These are phyloP conservation scores for Pogostemon cablin DNA, from an alignment of 257 asterid genomes.

Conservation along the genomic window DNA sequence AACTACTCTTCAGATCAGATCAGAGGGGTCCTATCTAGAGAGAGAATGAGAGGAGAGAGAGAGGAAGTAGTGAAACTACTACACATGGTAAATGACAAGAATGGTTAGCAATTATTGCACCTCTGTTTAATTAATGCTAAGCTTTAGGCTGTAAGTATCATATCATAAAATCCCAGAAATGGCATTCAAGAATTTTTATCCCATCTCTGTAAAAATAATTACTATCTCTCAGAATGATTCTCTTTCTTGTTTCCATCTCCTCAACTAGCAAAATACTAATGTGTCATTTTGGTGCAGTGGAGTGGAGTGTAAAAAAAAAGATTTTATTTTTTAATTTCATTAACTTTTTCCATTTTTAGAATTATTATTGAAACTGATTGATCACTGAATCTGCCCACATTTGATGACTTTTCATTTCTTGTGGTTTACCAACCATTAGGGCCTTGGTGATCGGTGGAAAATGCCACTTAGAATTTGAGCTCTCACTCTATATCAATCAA, in stretches of 20 bases:
- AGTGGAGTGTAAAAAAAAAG: conserved; percentile 23
- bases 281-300: conserved; percentile 12
- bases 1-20: no score
- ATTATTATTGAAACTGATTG: conserved; percentile 30
- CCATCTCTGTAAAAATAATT: conserved; percentile 28
- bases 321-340: not conserved
- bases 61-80: conserved; percentile 24
- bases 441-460: no score
- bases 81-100: conserved; percentile 33
- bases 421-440: not conserved
- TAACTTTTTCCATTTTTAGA: not conserved
- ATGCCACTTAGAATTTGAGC: no score
- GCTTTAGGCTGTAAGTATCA: conserved; percentile 25
- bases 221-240: not conserved
- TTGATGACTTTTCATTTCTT: conserved; percentile 36
- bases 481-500: no score
- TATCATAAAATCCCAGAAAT: no score
- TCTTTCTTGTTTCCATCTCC: conserved; percentile 21
- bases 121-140: conserved; percentile 14
- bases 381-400: conserved; percentile 41
- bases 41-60: conserved; percentile 7
- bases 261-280: conserved; percentile 14
- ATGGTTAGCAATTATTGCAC: conserved; percentile 38
- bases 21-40: conserved; percentile 5
- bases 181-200: no score